These are phyloP conservation scores for Durusdinium trenchii DNA, from an alignment of 73 alveolate species.

Conservation along the genomic window DNA sequence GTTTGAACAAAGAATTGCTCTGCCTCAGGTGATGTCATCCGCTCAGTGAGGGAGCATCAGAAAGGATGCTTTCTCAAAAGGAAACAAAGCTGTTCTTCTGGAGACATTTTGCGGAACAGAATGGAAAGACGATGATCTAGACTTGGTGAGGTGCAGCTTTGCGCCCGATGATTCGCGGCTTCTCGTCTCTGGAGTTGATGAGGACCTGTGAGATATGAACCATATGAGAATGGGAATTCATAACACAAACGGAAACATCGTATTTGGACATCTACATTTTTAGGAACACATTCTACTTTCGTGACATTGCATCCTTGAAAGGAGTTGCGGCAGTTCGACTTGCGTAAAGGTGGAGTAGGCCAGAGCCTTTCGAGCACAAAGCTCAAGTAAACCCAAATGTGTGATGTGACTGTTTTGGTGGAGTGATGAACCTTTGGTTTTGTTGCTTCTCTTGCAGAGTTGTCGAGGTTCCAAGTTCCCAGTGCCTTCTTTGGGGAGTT, in stretches of 20 bases:
- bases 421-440: background rate
- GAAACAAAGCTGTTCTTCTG: too few species aligned
- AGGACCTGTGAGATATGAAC: conserved; percentile 40
- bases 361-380: background rate
- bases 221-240: background rate
- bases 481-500: conserved; percentile 84
- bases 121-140: too few species aligned
- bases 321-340: conserved; percentile 47
- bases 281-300: background rate
- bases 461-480: conserved; percentile 80
- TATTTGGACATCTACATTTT: background rate
- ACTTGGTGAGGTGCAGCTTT: conserved; percentile 74
- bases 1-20: background rate
- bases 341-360: conserved; percentile 42
- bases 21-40: background rate
- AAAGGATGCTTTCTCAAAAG: too few species aligned
- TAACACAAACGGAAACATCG: background rate
- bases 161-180: conserved; percentile 70
- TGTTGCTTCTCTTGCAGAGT: too few species aligned
- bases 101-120: too few species aligned
- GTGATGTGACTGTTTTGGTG: background rate
- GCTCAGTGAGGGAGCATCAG: too few species aligned
- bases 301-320: too few species aligned
- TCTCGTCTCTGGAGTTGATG: conserved; percentile 75
- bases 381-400: background rate